Evolutionary conservation across 768 basidiomycete species (phyloP), one percentile per base, ranked within the genome.

Genomic region (Phlegmacium glaucopus): DNA sequence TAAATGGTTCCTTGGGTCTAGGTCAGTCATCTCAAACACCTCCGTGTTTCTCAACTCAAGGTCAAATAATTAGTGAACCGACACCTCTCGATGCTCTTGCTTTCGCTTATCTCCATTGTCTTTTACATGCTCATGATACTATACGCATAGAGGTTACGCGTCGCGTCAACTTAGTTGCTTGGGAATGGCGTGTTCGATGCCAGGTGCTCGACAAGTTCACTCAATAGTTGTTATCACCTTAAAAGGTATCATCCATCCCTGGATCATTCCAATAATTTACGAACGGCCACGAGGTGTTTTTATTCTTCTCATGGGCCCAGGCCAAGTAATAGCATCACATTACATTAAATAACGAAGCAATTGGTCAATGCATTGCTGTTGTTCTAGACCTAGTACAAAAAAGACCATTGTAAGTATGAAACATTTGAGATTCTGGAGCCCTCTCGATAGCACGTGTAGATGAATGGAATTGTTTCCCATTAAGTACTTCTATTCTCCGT

Each of bases 41-140:
- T 38, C 6, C 45, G 32, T 8, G 39, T 25, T 9, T 16, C n/a
- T 34, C 38, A 22, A 18, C 18, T 30, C 18, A 25, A n/a, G 39
- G 28, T 36, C 51, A 28, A 37, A 16, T 22, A 25, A 45, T 25
- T 48, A 93, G 90, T 41, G 71, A 72, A 18, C 86, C 90, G 16
- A 93, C 90, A 1, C 77, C 85, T 0, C 79, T 93, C 11, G 90
- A 93, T 59, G 90, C 90, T 2, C 78, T 91, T 37, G 71, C 79
- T 6, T 93, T 92, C 60, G 90, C 90, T 1, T 93, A 93, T 57
- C 70, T 93, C 10, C 83, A 90, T 62, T 73, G 71, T 45, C 74
- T 90, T 17, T 66, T 88, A 6, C 68, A 80, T 40, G 69, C 73
- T 17, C 61, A 67, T 49, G 67, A 71, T 32, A 45, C 52, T 16